Evolutionary conservation across 352 stramenopile genomes (phyloP), one percentile per base, ranked within the genome.

Genomic region (Phytopythium helicoides): DNA sequence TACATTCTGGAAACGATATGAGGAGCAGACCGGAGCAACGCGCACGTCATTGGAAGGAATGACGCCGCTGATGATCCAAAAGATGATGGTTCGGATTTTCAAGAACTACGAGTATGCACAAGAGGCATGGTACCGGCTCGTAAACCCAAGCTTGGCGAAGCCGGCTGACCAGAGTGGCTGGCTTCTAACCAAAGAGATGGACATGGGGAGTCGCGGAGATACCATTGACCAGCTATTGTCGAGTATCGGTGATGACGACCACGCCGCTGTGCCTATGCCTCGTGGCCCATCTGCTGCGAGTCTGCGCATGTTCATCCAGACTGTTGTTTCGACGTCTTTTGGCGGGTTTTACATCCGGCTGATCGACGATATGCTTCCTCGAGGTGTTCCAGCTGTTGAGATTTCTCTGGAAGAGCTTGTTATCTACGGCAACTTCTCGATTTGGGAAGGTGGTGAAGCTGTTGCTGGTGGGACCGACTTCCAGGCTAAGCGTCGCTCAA

Each of bases 31-130:
- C 36, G 75, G 83, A 18, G 73, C 75, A 2, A 70, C 74, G 6
- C 68, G 56, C 15, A 73, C 68, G 11, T 86, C 81, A 12, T 42
- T 95, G 42, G 81, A 88, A 19, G 80, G 81, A 9, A 56, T 87
- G 45, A 53, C 54, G 21, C 62, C 76, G 18, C 53, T 70, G 16
- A 58, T 84, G 6, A 75, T 92, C 15, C 86, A 95, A 60, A 89
- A 88, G 56, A 95, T 94, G 56, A 92, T 95, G 80, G 79, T 95
- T 7, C 81, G 86, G 37, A 47, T 66, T 18, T 95, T 95, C 58
- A 86, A 81, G 52, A 93, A 87, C 59, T 94, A 86, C 23, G 86
- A 95, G 14, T 95, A 90, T 56, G 86, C 86, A 12, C 81, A 95
- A 54, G 84, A 95, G 57, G 80, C 86, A 22, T 95, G 86, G 86